Evolutionary conservation across 1,284 basidiomycete species (phyloP).

Genomic region (Athelia psychrophila): DNA sequence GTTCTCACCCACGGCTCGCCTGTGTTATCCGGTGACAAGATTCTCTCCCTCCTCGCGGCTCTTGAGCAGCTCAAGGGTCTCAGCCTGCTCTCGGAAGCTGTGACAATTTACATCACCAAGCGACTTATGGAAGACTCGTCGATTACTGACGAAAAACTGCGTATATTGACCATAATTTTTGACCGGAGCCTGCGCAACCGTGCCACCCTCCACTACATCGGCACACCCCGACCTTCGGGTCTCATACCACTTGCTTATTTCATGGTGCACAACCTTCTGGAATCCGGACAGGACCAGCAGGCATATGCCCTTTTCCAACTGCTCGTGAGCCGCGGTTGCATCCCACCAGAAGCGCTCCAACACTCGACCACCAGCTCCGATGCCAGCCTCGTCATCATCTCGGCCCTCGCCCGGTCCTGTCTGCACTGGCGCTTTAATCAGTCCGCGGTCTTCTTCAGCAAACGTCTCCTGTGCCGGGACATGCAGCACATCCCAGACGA

Average conservation of each 20-base stretch:
- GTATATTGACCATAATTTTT: neutral
- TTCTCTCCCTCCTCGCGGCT: neutral
- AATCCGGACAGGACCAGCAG: constrained; percentile 23
- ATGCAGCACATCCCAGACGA: constrained; percentile 17
- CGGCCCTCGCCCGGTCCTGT: constrained; percentile 44
- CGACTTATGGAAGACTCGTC: too few species aligned
- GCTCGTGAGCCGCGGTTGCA: constrained; percentile 30
- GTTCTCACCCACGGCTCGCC: neutral
- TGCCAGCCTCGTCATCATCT: constrained; percentile 40
- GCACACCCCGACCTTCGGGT: neutral
- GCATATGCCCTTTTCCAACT: constrained; percentile 41
- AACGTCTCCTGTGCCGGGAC: constrained; percentile 24
- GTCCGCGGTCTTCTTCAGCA: constrained; percentile 36
- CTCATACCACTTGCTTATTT: constrained; percentile 17
- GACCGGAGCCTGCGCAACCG: neutral
- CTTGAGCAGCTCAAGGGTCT: neutral
- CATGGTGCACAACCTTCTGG: constrained; percentile 31
- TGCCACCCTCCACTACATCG: too few species aligned
- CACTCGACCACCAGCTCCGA: constrained; percentile 27
- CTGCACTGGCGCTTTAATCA: constrained; percentile 47
- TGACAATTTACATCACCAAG: neutral
- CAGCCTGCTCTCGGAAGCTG: neutral
- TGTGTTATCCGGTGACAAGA: neutral
- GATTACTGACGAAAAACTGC: neutral
- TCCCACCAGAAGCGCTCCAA: constrained; percentile 39